These are phyloP conservation scores for Microsporum ferrugineum DNA, from an alignment of 2,329 filamentous ascomycete genomes.

Conservation along the genomic window DNA sequence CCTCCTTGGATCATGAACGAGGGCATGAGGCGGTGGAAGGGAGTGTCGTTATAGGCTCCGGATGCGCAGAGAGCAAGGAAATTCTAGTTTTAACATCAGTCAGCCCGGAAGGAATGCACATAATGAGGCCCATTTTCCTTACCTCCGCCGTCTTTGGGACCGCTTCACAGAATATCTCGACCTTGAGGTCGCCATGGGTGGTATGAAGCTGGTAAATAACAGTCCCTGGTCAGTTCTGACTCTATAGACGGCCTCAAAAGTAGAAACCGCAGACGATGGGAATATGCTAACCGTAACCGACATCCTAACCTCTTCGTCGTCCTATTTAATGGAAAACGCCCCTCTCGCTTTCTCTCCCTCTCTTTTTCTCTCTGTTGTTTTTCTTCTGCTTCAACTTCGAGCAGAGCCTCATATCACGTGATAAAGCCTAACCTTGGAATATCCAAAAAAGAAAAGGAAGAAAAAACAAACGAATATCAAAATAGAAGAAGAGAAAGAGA, in stretches of 20 bases:
- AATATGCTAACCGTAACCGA: constrained; percentile 13
- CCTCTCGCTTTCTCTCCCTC: not conserved
- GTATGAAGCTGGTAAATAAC: constrained; percentile 55
- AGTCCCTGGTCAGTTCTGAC: not conserved
- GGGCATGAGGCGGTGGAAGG: constrained; percentile 53
- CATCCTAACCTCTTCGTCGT: constrained; percentile 1
- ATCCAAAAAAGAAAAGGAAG: not conserved
- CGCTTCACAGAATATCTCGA: constrained; percentile 91
- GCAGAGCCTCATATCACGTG: constrained; percentile 3
- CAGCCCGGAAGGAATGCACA: not conserved
- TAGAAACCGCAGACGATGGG: not conserved
- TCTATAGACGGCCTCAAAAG: not conserved
- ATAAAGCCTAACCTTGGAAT: not conserved
- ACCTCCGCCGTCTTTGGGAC: constrained; percentile 86
- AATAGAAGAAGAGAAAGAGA: not conserved
- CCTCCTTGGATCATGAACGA: constrained; percentile 55
- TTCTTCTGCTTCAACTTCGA: not conserved
- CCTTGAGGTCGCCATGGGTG: constrained; percentile 76
- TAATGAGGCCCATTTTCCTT: constrained; percentile 17
- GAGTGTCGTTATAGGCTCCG: constrained; percentile 48
- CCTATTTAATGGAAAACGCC: no score
- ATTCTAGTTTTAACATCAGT: constrained; percentile 35
- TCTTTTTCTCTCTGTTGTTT: not conserved
- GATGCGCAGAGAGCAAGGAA: constrained; percentile 56
- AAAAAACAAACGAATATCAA: not conserved